A percentile compares a stretch with the other conserved stretches of the same genome.
These are phyloP conservation scores for Nosema muscidifuracis DNA, from an alignment of 371 early-diverging fungal species.

Conservation along the genomic window DNA sequence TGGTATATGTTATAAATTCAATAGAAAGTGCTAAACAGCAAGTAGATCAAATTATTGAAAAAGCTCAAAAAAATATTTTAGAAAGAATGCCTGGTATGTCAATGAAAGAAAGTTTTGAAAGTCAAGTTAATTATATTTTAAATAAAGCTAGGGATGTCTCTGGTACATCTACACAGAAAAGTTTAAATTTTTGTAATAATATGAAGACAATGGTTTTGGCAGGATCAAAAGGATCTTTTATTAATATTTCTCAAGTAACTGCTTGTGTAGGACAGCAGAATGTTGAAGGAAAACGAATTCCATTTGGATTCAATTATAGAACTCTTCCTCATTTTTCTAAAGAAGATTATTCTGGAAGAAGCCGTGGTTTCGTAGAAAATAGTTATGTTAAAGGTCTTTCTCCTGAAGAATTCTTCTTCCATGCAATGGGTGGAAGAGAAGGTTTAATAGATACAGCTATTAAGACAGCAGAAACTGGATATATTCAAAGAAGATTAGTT, in stretches of 20 bases:
- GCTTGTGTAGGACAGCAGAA: slow-evolving; percentile 99
- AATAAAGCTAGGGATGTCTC: slow-evolving; percentile 90
- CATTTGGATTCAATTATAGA: slow-evolving; percentile 87
- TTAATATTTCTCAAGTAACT: slow-evolving; percentile 96
- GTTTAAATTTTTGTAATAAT: slow-evolving; percentile 83
- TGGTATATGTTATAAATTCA: slow-evolving; percentile 73
- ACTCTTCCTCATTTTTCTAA: slow-evolving; percentile 93
- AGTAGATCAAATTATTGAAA: slow-evolving; percentile 74
- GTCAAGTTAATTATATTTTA: slow-evolving; percentile 72
- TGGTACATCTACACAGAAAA: slow-evolving; percentile 78
- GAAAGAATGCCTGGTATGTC: slow-evolving; percentile 92
- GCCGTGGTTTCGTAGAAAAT: slow-evolving; percentile 94
- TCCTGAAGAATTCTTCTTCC: slow-evolving; percentile 97
- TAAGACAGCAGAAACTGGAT: slow-evolving; percentile 98
- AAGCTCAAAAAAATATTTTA: slow-evolving; percentile 75
- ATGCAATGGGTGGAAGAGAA: slow-evolving; percentile 99
- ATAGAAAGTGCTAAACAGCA: slow-evolving; percentile 75
- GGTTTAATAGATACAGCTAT: slow-evolving; percentile 94
- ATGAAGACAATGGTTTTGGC: slow-evolving; percentile 94
- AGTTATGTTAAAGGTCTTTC: slow-evolving; percentile 91
- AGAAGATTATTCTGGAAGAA: slow-evolving; percentile 90
- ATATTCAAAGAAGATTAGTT: slow-evolving; percentile 95
- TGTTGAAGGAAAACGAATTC: slow-evolving; percentile 96
- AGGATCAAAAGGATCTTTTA: slow-evolving; percentile 93
- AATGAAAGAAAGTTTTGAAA: slow-evolving; percentile 87